Percentiles rank a stretch among this genome's conserved stretches.
Evolutionary conservation across 305 asterid genomes (phyloP).

Genomic region (Solanum hybrid): DNA sequence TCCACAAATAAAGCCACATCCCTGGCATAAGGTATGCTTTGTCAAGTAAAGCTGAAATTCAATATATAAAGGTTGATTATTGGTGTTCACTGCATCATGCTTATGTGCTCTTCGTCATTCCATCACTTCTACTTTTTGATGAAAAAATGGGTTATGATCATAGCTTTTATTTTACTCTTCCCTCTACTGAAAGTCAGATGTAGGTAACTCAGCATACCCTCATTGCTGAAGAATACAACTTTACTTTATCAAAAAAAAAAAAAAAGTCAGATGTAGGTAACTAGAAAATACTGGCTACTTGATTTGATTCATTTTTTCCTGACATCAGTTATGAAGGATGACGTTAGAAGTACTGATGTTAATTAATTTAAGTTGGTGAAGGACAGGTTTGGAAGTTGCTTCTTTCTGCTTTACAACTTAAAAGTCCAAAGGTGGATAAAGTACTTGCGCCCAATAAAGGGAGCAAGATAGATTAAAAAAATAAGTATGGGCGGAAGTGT

Average conservation of each 20-base stretch:
- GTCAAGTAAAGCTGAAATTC: conserved; percentile 1
- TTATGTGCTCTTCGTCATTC: background rate
- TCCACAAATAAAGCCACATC: conserved; percentile 82
- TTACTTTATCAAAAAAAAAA: too few relatives aligned
- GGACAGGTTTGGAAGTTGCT: background rate
- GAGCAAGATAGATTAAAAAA: background rate
- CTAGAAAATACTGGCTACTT: background rate
- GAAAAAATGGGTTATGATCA: background rate
- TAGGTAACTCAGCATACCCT: too few relatives aligned
- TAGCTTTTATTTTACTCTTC: background rate
- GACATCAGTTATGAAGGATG: background rate
- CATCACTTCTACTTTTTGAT: background rate
- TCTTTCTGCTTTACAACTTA: background rate
- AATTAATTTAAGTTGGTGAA: background rate
- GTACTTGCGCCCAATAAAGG: background rate
- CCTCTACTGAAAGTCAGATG: background rate
- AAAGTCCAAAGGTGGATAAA: background rate
- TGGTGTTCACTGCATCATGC: background rate
- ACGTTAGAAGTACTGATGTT: background rate
- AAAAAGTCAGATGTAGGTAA: background rate
- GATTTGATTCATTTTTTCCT: background rate
- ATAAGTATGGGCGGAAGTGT: background rate
- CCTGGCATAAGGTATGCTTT: conserved; percentile 75
- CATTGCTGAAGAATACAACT: too few relatives aligned
- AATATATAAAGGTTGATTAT: background rate